A percentile compares a stretch with the other conserved stretches of the same genome.
Conservation (phyloP, 2,329 filamentous ascomycete species). For the Colletotrichum aenigma region DNA sequence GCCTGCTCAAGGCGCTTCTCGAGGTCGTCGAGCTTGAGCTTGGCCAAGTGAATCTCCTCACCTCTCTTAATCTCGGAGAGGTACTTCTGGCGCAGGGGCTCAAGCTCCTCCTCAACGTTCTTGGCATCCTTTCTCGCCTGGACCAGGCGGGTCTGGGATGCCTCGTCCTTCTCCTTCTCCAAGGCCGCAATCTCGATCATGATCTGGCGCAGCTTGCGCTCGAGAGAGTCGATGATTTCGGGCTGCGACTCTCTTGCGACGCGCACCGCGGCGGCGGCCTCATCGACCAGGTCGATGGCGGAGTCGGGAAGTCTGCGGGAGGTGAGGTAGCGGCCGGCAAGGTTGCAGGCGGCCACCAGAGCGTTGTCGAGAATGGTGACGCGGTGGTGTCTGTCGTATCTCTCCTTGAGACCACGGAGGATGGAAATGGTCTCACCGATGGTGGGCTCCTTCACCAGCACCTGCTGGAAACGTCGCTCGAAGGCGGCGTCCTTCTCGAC, state of each 20-base stretch:
- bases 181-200: constrained; percentile 98
- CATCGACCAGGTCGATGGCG: constrained; percentile 94
- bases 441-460: constrained; percentile 91
- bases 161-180: constrained; percentile 91
- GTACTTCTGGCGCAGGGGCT: constrained; percentile 93
- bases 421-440: constrained; percentile 94
- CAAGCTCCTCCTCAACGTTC: constrained; percentile 92
- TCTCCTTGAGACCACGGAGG: constrained; percentile 96
- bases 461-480: constrained; percentile 98
- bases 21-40: constrained; percentile 90
- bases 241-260: constrained; percentile 96
- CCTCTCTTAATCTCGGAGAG: constrained; percentile 90
- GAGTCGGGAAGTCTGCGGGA: constrained; percentile 91
- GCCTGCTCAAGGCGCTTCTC: constrained; percentile 93
- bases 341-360: constrained; percentile 87
- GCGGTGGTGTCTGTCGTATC: constrained; percentile 97
- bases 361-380: constrained; percentile 95
- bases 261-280: constrained; percentile 93
- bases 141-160: constrained; percentile 81
- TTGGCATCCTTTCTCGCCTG: constrained; percentile 89
- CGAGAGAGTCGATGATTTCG: constrained; percentile 92
- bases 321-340: constrained; percentile 93
- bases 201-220: constrained; percentile 86
- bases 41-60: constrained; percentile 91
- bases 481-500: constrained; percentile 99